A percentile compares a stretch with the other conserved stretches of the same genome.
Evolutionary conservation across 2,329 filamentous ascomycete genomes (phyloP).

Genomic region (Colletotrichum sp.): DNA sequence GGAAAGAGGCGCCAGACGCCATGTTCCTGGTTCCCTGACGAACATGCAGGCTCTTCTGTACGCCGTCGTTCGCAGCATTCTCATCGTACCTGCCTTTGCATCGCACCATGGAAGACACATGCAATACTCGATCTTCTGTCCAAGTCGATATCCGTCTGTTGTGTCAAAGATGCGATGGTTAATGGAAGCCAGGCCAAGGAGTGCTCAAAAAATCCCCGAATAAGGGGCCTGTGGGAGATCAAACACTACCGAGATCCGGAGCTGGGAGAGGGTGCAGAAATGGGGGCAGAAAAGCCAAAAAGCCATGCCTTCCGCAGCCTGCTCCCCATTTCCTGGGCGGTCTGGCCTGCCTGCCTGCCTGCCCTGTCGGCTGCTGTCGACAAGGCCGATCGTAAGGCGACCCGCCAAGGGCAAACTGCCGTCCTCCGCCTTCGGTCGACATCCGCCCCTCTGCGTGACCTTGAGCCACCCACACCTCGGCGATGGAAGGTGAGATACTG

Average conservation of each 20-base stretch:
- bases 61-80: not conserved
- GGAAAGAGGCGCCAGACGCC: not conserved
- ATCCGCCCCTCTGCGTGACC: conserved; percentile 16
- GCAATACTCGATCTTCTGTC: not conserved
- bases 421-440: conserved; percentile 16
- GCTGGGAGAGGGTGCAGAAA: not conserved
- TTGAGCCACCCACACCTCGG: conserved; percentile 9
- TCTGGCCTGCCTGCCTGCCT: not conserved
- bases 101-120: not conserved
- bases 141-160: not conserved
- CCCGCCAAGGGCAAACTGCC: conserved; percentile 13
- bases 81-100: not conserved
- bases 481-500: not conserved
- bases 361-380: not conserved
- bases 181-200: not conserved
- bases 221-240: conserved; percentile 6
- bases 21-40: conserved; percentile 2
- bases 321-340: not conserved
- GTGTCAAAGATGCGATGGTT: not conserved
- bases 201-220: not conserved
- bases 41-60: not conserved
- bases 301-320: not conserved
- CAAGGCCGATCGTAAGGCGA: conserved; percentile 4
- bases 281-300: not conserved
- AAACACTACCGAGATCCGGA: conserved; percentile 18